Evolutionary conservation across 208 protist genomes (phyloP), one percentile per base, ranked within the genome.

Genomic region (Phytomonas sp.): DNA sequence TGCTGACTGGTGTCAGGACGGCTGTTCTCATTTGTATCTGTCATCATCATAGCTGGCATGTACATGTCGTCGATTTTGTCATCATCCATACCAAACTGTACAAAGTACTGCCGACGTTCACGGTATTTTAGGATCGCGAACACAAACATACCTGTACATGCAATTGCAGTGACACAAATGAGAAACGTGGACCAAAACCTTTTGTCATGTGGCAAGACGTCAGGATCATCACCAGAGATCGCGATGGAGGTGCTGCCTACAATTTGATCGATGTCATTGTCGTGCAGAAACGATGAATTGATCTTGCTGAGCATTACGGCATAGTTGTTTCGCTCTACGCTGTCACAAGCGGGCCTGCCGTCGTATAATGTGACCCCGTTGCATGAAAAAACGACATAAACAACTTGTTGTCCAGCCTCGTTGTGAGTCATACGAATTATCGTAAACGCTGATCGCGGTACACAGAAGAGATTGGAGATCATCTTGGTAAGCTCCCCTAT

Each of bases 11-110:
- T 16, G 3, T 40, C 32, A 42, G 5, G 32, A 3, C 14, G 31
- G 7, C 36, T 23, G 34, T 12, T 60, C 63, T 63, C 64, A 64
- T 64, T 12, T 14, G 14, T 64, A 64, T 23, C 36, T 4, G 10
- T 14, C 6, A 3, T 2, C 31, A 42, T 64, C 60, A 64, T 40
- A 5, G 59, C 70, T 26, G 56, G 59, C 31, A 75, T 78, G 71
- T 92, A 94, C 86, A 94, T 89, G 75, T 94, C 89, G 56, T 91
- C 87, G 33, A 95, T 76, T 23, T 92, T 86, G 14, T 77, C 82
- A 12, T 91, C 87, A 34, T 87, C 84, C 31, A 87, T 70, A 14
- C 81, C 84, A 72, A 95, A 92, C 69, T 91, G 84, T 45, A 79
- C 70, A 63, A 92, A 89, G 74, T 93, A 88, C 64, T 92, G 78